phyloP scores from a whole-genome alignment of 257 asterid genomes.

The Capsicum rhomboideum region DNA sequence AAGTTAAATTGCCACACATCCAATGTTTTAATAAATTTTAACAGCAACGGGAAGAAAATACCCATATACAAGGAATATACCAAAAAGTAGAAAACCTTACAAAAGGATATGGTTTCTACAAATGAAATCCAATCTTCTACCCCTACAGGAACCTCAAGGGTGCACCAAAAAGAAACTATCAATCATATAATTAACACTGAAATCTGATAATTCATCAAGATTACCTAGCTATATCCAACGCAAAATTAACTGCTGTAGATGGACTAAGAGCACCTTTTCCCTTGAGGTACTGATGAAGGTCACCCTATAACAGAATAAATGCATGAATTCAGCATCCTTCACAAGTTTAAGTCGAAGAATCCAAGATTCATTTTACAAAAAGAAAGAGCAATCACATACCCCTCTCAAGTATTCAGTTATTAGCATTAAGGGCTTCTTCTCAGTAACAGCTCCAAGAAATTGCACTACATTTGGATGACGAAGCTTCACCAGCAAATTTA shows the following conservation, averaged over 20 bases:
- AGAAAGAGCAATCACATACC: constrained; percentile 36
- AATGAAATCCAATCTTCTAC: neutral
- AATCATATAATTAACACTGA: neutral
- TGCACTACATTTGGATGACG: constrained; percentile 99
- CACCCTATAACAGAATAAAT: constrained; percentile 55
- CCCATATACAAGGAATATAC: neutral
- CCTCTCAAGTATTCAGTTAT: constrained; percentile 94
- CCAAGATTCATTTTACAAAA: neutral
- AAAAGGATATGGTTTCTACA: neutral
- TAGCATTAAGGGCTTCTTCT: constrained; percentile 88
- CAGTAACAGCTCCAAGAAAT: constrained; percentile 95
- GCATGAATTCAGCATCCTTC: neutral
- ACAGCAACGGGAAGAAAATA: neutral
- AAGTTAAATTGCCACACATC: neutral
- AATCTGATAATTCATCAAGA: neutral
- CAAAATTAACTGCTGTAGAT: constrained; percentile 68
- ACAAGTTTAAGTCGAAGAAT: neutral
- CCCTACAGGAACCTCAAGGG: neutral
- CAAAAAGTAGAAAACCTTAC: neutral
- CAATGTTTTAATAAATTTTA: neutral
- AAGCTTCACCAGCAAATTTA: constrained; percentile 91
- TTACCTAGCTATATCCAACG: constrained; percentile 94
- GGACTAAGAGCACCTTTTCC: constrained; percentile 87
- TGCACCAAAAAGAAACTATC: neutral
- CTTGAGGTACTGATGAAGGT: constrained; percentile 91